Evolutionary conservation across 371 early-diverging fungal genomes (phyloP).

Genomic region (Rhizopus stolonifer): DNA sequence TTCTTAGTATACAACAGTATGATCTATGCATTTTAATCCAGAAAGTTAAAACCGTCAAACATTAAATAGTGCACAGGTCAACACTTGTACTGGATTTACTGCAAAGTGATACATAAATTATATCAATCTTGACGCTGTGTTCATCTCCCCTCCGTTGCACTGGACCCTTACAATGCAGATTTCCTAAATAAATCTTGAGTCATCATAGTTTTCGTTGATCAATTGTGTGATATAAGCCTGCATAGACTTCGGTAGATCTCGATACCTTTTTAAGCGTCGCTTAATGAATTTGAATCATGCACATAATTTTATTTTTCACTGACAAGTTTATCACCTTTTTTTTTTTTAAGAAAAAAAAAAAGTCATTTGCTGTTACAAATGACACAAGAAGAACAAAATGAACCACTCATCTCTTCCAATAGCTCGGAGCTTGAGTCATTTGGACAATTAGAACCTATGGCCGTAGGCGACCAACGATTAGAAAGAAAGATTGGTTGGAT

Average conservation of each 20-base stretch:
- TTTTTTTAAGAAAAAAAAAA: too few relatives aligned
- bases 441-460: slow-evolving; percentile 37
- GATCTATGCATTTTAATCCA: background rate
- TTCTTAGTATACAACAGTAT: background rate
- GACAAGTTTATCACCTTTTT: background rate
- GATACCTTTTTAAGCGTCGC: background rate
- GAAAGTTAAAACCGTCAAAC: background rate
- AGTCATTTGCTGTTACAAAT: too few relatives aligned
- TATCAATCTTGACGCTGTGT: background rate
- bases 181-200: too few relatives aligned
- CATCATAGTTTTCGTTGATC: too few relatives aligned
- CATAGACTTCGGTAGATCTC: background rate
- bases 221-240: background rate
- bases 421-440: slow-evolving; percentile 15
- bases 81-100: background rate
- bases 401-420: slow-evolving; percentile 10
- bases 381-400: slow-evolving; percentile 8
- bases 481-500: slow-evolving; percentile 44
- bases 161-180: slow-evolving; percentile 4
- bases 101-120: background rate
- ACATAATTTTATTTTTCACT: background rate
- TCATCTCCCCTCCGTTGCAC: background rate
- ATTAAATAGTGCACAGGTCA: background rate
- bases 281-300: background rate
- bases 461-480: slow-evolving; percentile 44